Percentiles rank a stretch among this genome's conserved stretches.
These are phyloP conservation scores for Chalciporus sp. DNA, from an alignment of 1,284 basidiomycete genomes.

Conservation along the genomic window DNA sequence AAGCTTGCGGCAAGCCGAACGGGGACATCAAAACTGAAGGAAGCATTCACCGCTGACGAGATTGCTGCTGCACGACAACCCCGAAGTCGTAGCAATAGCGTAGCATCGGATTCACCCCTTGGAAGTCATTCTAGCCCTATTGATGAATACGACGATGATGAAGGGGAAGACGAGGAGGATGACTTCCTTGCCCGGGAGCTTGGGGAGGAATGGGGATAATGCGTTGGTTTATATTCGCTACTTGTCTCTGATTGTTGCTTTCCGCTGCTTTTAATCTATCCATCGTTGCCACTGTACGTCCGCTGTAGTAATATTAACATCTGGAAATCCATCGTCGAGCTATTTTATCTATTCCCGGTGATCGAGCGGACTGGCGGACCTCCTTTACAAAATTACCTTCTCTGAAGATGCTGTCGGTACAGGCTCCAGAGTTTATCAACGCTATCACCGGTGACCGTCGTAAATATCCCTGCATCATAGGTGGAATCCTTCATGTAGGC, in stretches of 20 bases:
- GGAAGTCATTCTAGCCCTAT: slow-evolving; percentile 21
- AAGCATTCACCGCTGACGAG: slow-evolving; percentile 63
- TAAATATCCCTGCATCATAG: slow-evolving; percentile 55
- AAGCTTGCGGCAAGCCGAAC: slow-evolving; percentile 64
- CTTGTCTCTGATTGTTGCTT: slow-evolving; percentile 7
- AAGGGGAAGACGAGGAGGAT: slow-evolving; percentile 58
- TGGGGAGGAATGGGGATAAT: slow-evolving; percentile 72
- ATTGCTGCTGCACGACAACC: slow-evolving; percentile 38
- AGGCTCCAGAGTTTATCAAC: slow-evolving; percentile 57
- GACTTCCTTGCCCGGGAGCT: slow-evolving; percentile 76
- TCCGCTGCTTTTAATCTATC: slow-evolving; percentile 23
- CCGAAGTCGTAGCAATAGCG: slow-evolving; percentile 30
- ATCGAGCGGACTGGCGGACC: not conserved
- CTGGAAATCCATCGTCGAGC: slow-evolving; percentile 1
- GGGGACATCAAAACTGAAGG: slow-evolving; percentile 66
- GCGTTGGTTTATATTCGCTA: slow-evolving; percentile 1
- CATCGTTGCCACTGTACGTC: slow-evolving; percentile 12
- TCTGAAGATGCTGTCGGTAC: slow-evolving; percentile 47
- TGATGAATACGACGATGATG: slow-evolving; percentile 41
- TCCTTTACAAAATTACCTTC: slow-evolving; percentile 9
- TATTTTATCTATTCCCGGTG: not conserved
- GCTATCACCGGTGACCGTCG: slow-evolving; percentile 50
- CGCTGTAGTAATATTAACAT: slow-evolving; percentile 22
- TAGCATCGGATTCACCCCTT: slow-evolving; percentile 19
- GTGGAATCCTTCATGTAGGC: slow-evolving; percentile 47